phyloP scores from a whole-genome alignment of 148 eudicot species.

The Tetragonia tetragonoides region DNA sequence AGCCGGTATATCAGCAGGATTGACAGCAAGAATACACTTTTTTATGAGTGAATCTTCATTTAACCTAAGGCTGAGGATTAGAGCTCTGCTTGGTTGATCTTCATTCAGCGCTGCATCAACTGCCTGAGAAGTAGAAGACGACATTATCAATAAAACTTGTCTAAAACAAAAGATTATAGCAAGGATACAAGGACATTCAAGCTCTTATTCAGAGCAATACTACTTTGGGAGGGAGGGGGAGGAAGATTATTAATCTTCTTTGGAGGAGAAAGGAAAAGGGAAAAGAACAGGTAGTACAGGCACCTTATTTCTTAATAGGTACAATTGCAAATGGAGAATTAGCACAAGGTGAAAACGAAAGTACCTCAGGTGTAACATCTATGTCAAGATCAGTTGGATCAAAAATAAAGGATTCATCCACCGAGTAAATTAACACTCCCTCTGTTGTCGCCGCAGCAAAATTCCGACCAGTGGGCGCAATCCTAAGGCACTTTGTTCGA shows the following conservation, averaged over 20 bases:
- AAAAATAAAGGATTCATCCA: constrained; percentile 86
- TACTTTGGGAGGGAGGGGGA: background rate
- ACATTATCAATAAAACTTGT: background rate
- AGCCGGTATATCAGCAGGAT: constrained; percentile 69
- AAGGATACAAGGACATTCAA: background rate
- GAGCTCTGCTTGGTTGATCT: constrained; percentile 73
- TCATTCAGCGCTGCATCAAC: constrained; percentile 78
- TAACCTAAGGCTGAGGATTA: constrained; percentile 80
- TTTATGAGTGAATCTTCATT: constrained; percentile 79
- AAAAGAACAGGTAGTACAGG: background rate
- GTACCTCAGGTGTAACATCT: constrained; percentile 97
- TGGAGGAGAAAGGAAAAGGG: background rate
- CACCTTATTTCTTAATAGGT: background rate
- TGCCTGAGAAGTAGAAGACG: constrained; percentile 47
- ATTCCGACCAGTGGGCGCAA: constrained; percentile 93
- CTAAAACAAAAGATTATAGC: background rate
- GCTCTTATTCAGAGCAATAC: background rate
- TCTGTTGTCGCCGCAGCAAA: constrained; percentile 98
- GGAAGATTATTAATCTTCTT: background rate
- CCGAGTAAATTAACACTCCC: constrained; percentile 87
- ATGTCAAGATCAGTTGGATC: constrained; percentile 98
- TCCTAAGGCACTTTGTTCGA: constrained; percentile 77
- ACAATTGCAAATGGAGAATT: background rate
- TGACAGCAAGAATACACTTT: constrained; percentile 65
- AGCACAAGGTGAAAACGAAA: background rate